Conservation (phyloP, 2,329 filamentous ascomycete genomes). For the Claviceps monticola region DNA sequence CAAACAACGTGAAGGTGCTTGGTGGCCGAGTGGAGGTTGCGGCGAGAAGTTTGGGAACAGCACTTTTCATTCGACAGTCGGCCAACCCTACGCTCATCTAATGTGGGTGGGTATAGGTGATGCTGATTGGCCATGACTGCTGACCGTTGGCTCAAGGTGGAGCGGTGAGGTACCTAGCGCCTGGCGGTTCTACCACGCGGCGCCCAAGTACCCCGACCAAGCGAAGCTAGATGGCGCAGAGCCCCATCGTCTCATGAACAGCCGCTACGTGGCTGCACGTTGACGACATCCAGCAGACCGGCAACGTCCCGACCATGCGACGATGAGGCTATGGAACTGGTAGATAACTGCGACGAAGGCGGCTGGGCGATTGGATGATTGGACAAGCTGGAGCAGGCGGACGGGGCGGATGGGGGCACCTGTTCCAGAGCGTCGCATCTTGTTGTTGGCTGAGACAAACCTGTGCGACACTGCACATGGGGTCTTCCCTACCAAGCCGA, state of each 20-base stretch:
- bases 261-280: slow-evolving; percentile 9
- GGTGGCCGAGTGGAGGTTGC: background rate
- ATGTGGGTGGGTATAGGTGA: background rate
- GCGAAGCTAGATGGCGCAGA: no score
- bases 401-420: background rate
- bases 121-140: background rate
- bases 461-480: background rate
- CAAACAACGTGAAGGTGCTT: background rate
- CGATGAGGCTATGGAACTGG: background rate
- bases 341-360: no score
- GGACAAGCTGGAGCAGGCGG: background rate
- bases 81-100: background rate
- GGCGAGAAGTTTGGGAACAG: background rate
- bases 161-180: no score
- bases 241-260: no score
- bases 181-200: no score
- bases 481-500: background rate
- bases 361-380: background rate
- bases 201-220: no score
- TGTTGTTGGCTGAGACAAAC: background rate
- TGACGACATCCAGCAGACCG: slow-evolving; percentile 11
- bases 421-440: background rate
- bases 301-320: slow-evolving; percentile 9
- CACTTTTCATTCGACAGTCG: background rate
- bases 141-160: no score